Base-by-base conservation (phyloP, 2,329 filamentous ascomycete genomes). In the Drechslerella coelobrocha region DNA sequence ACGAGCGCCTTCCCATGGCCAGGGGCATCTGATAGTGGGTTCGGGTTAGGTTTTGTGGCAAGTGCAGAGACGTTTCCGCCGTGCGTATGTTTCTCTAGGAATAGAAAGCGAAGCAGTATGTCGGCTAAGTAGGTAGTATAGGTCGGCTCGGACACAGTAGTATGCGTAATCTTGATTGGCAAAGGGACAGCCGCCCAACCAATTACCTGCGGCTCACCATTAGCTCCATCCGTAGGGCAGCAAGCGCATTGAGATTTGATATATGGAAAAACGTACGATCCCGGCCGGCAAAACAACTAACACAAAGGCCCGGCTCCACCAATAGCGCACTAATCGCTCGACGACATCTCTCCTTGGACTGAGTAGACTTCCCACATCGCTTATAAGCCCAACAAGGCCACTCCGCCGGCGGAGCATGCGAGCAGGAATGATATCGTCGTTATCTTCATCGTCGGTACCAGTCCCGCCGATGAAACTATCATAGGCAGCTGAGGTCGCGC, bases 1-100 rank as follows among this genome's bases (percentile, higher is more conserved):
- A 89, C 86, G 43, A 84, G 81, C 4, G 86, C 85, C 74, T 83
- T 81, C 65, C 87, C 87, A 80, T 89, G 86, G 24, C 86, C 86
- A 0, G 86, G 86, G 0, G 80, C 78, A 73, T 61, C 80, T 79
- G 39, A 77, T 78, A 24, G 73, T 61, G 43, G 71, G 66, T 65
- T 75, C 43, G 75, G 77, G 54, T 75, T 75, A 34, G 68, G 73
- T 31, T 53, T 43, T 21, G 66, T 29, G 19, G 54, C 27, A 2
- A 29, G 9, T 10, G 62, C 43, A 9, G 62, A 17, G 1, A 52
- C 47, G 57, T 51, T 75, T 5, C 41, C 51, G 12, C 45, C 50
- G n/a, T 61, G 55, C 3, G 51, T 23, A 14, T 57, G 45, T 14
- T 48, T 52, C 1, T 27, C 41, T 12, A 57, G 57, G 52, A 51